Conservation (phyloP, 2,329 filamentous ascomycete genomes). For the Fusarium chuoi region DNA sequence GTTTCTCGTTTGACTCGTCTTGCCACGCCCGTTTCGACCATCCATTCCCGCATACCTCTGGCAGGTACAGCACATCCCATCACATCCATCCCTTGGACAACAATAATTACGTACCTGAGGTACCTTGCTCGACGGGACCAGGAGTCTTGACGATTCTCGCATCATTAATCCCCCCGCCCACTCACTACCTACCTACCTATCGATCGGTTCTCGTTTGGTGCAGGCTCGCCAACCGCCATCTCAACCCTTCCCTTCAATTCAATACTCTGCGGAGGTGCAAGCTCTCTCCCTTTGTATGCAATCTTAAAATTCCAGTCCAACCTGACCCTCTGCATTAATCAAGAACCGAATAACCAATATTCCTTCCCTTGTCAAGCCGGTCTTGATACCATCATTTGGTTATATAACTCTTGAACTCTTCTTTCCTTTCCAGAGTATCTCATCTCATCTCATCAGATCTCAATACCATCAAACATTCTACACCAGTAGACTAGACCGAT, state of each 20-base stretch:
- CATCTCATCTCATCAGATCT: background rate
- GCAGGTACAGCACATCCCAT: conserved; percentile 29
- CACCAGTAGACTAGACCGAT: background rate
- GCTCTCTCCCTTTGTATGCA: conserved; percentile 42
- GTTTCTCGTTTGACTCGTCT: conserved; percentile 26
- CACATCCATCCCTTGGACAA: conserved; percentile 24
- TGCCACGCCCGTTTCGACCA: conserved; percentile 24
- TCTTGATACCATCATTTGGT: conserved; percentile 32
- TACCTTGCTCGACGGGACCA: background rate
- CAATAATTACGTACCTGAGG: conserved; percentile 17
- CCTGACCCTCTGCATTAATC: conserved; percentile 27
- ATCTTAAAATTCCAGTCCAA: conserved; percentile 38
- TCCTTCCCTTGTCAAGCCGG: conserved; percentile 42
- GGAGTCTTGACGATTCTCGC: conserved; percentile 34
- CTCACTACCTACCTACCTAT: background rate
- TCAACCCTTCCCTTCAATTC: conserved; percentile 26
- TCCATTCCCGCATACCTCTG: conserved; percentile 38
- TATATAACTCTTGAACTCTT: conserved; percentile 32
- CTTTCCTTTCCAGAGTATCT: background rate
- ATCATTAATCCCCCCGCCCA: conserved; percentile 13
- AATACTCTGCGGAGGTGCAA: conserved; percentile 37
- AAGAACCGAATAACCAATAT: conserved; percentile 31
- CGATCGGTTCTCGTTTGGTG: conserved; percentile 27
- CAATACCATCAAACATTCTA: conserved; percentile 6
- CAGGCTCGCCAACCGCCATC: conserved; percentile 26